phyloP scores from a whole-genome alignment of 305 asterid species.

The Plantago coronopus region DNA sequence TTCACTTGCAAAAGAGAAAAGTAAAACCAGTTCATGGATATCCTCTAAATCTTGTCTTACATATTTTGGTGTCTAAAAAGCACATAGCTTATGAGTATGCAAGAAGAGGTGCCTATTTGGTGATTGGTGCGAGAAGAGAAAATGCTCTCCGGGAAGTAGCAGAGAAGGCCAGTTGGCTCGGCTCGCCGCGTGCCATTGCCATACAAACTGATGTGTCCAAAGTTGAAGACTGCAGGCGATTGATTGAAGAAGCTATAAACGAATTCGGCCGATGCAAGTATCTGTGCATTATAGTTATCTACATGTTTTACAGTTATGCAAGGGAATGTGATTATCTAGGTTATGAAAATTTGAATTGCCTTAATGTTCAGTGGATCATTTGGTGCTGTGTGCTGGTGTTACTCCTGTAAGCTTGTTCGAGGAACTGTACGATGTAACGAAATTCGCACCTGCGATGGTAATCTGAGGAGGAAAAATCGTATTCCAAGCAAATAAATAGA shows the following conservation, averaged over 20 bases:
- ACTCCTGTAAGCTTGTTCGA: constrained; percentile 47
- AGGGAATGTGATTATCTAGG: background rate
- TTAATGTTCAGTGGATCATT: constrained; percentile 53
- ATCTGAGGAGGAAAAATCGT: background rate
- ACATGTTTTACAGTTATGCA: background rate
- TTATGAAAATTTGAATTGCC: background rate
- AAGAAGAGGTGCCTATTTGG: constrained; percentile 57
- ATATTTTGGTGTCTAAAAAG: constrained; percentile 22
- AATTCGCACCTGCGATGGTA: constrained; percentile 51
- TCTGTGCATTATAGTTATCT: background rate
- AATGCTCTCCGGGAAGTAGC: constrained; percentile 51
- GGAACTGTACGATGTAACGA: constrained; percentile 39
- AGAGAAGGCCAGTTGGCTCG: constrained; percentile 39
- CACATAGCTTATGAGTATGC: constrained; percentile 76
- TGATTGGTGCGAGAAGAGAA: constrained; percentile 56
- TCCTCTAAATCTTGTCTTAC: background rate
- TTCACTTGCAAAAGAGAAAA: background rate
- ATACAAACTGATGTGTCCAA: constrained; percentile 48
- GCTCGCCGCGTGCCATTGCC: constrained; percentile 54
- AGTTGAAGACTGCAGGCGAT: constrained; percentile 43
- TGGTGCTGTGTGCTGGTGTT: constrained; percentile 50
- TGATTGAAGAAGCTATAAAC: constrained; percentile 42
- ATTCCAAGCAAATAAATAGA: too few species aligned
- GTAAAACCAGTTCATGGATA: background rate
- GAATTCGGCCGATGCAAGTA: constrained; percentile 53